Evolutionary conservation across 2,329 filamentous ascomycete genomes (phyloP).

Genomic region (Aspergillus viridinutans): DNA sequence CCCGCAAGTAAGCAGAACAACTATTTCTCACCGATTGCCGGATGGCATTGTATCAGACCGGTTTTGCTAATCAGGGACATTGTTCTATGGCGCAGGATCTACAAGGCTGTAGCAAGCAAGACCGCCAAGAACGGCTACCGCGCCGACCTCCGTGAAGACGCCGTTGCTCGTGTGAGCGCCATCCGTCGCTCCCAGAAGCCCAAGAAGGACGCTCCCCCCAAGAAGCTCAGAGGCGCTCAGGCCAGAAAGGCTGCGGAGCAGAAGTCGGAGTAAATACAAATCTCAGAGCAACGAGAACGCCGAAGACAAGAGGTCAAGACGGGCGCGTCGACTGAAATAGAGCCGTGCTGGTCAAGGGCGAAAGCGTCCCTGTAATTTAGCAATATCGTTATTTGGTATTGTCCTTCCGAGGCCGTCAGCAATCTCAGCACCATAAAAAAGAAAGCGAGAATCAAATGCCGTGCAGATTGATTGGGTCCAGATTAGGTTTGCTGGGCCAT

Average conservation of each 20-base stretch:
- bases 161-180: conserved; percentile 82
- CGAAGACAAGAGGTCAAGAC: conserved; percentile 4
- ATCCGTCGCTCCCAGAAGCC: conserved; percentile 74
- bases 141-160: conserved; percentile 68
- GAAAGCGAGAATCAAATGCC: conserved; percentile 3
- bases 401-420: conserved; percentile 9
- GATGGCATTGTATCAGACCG: neutral
- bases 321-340: conserved; percentile 13
- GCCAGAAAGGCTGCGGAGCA: conserved; percentile 61
- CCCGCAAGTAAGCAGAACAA: conserved; percentile 64
- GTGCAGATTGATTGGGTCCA: neutral
- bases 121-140: conserved; percentile 85
- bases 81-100: conserved; percentile 59
- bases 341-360: conserved; percentile 23
- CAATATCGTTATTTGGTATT: conserved; percentile 16
- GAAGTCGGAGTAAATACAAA: conserved; percentile 31
- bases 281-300: neutral
- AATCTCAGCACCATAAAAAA: conserved; percentile 11
- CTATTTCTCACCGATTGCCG: neutral
- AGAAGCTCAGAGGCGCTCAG: conserved; percentile 75
- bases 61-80: conserved; percentile 16
- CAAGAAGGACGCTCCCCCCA: conserved; percentile 69
- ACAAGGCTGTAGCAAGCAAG: conserved; percentile 78
- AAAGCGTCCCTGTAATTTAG: conserved; percentile 30
- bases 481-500: neutral